phyloP scores from a whole-genome alignment of 2,329 filamentous ascomycete genomes.

The Fusarium clavum region DNA sequence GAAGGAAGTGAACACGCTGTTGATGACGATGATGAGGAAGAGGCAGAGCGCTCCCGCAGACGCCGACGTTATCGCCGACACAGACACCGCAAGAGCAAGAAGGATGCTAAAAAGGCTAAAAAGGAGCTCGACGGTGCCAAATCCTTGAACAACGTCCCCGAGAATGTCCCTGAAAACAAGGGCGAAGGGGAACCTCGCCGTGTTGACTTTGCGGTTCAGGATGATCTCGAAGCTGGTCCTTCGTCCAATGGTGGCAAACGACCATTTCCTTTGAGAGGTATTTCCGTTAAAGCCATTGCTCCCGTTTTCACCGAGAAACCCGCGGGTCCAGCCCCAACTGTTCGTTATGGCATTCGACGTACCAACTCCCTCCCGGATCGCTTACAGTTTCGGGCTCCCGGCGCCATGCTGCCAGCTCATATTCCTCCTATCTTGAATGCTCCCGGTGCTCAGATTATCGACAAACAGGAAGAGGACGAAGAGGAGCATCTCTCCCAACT shows the following conservation, averaged over 20 bases:
- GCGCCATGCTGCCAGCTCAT: slow-evolving; percentile 62
- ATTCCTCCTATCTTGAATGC: slow-evolving; percentile 55
- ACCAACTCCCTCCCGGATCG: slow-evolving; percentile 80
- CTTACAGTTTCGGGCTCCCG: slow-evolving; percentile 63
- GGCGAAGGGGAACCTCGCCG: slow-evolving; percentile 61
- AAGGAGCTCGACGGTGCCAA: slow-evolving; percentile 41
- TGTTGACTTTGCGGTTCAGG: slow-evolving; percentile 67
- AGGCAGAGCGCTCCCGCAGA: slow-evolving; percentile 50
- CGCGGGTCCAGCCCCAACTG: slow-evolving; percentile 63
- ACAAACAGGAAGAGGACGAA: slow-evolving; percentile 51
- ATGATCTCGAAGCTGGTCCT: slow-evolving; percentile 39
- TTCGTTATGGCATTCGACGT: slow-evolving; percentile 74
- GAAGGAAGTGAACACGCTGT: slow-evolving; percentile 58
- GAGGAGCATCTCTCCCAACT: slow-evolving; percentile 65
- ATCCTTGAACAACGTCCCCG: slow-evolving; percentile 50
- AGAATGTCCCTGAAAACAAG: slow-evolving; percentile 27
- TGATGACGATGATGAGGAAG: slow-evolving; percentile 60
- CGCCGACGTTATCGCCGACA: slow-evolving; percentile 53
- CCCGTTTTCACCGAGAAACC: slow-evolving; percentile 73
- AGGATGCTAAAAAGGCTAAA: slow-evolving; percentile 54
- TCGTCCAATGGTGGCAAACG: slow-evolving; percentile 47
- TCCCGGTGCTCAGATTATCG: slow-evolving; percentile 41
- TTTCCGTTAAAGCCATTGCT: slow-evolving; percentile 75
- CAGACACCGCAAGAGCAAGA: slow-evolving; percentile 56
- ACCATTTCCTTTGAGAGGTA: slow-evolving; percentile 68